These are phyloP conservation scores for Wickerhamiella musiphila DNA, from an alignment of 805 yeast species.

Conservation along the genomic window DNA sequence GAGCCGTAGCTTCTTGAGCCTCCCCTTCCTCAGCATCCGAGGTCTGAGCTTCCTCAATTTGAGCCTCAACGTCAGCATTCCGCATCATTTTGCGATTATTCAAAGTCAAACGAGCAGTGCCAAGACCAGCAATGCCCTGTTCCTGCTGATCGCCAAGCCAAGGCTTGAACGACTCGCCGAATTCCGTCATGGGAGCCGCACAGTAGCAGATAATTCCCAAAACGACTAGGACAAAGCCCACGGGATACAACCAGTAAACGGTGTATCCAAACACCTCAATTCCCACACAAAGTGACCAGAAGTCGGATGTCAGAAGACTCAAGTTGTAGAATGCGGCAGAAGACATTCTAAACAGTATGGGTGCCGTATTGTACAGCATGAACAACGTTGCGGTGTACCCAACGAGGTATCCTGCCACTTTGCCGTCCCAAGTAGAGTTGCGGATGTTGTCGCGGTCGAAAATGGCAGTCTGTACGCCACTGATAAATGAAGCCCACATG, in stretches of 20 bases:
- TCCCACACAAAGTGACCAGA: conserved; percentile 30
- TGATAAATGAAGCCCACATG: conserved; percentile 26
- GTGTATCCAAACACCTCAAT: conserved; percentile 27
- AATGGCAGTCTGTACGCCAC: conserved; percentile 29
- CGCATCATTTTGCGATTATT: not conserved
- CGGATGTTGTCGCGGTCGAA: conserved; percentile 24
- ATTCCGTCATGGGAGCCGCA: conserved; percentile 20
- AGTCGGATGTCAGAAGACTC: conserved; percentile 27
- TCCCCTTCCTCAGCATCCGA: too few relatives aligned
- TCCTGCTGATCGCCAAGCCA: conserved; percentile 25
- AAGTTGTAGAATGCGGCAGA: conserved; percentile 31
- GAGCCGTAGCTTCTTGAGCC: too few relatives aligned
- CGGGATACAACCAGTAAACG: conserved; percentile 31
- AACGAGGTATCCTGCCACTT: conserved; percentile 28
- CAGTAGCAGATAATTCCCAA: conserved; percentile 27
- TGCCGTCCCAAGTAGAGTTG: conserved; percentile 24
- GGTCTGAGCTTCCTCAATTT: too few relatives aligned
- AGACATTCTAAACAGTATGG: conserved; percentile 28
- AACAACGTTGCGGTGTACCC: conserved; percentile 27
- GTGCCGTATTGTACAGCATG: conserved; percentile 26
- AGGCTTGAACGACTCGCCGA: conserved; percentile 28
- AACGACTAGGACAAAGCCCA: conserved; percentile 28
- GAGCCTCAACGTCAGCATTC: too few relatives aligned
- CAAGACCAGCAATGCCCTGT: conserved; percentile 21
- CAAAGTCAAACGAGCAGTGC: conserved; percentile 16